phyloP scores from a whole-genome alignment of 495 filamentous ascomycete species.

The Penicillium verhagenii region DNA sequence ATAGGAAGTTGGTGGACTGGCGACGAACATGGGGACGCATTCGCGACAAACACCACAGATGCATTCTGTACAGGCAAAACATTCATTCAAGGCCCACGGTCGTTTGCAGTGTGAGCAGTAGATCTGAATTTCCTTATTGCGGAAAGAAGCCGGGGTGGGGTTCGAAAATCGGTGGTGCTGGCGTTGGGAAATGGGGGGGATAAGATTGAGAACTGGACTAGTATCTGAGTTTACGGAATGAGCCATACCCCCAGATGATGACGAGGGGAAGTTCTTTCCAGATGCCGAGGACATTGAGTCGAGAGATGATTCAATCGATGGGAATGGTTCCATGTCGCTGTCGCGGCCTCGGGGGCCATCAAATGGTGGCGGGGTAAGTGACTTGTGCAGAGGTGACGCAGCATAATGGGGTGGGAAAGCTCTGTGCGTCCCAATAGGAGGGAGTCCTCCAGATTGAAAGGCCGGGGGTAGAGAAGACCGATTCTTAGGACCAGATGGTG shows the following conservation, averaged over 20 bases:
- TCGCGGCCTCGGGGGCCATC: conserved; percentile 54
- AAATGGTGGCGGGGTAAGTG: conserved; percentile 76
- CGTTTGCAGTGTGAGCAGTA: conserved; percentile 83
- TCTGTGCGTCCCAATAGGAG: conserved; percentile 45
- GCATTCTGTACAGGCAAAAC: conserved; percentile 90
- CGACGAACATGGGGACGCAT: conserved; percentile 76
- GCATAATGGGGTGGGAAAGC: conserved; percentile 69
- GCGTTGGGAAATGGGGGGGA: conserved; percentile 40
- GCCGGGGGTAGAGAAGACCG: conserved; percentile 77
- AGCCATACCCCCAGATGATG: conserved; percentile 45
- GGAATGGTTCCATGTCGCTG: conserved; percentile 71
- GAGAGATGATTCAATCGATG: conserved; percentile 73
- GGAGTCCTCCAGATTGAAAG: conserved; percentile 39
- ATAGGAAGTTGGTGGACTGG: conserved; percentile 42
- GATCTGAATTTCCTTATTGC: conserved; percentile 66
- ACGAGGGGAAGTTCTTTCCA: conserved; percentile 66
- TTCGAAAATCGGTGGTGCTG: conserved; percentile 51
- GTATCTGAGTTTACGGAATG: conserved; percentile 49
- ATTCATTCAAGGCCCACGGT: conserved; percentile 69
- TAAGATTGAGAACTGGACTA: conserved; percentile 46
- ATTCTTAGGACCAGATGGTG: conserved; percentile 47
- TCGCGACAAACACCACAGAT: conserved; percentile 87
- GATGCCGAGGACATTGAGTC: conserved; percentile 53
- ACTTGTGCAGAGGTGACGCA: conserved; percentile 82
- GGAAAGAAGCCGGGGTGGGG: conserved; percentile 43